A percentile compares a stretch with the other conserved stretches of the same genome.
phyloP scores from a whole-genome alignment of 495 filamentous ascomycete genomes.

The Aspergillus baeticus region DNA sequence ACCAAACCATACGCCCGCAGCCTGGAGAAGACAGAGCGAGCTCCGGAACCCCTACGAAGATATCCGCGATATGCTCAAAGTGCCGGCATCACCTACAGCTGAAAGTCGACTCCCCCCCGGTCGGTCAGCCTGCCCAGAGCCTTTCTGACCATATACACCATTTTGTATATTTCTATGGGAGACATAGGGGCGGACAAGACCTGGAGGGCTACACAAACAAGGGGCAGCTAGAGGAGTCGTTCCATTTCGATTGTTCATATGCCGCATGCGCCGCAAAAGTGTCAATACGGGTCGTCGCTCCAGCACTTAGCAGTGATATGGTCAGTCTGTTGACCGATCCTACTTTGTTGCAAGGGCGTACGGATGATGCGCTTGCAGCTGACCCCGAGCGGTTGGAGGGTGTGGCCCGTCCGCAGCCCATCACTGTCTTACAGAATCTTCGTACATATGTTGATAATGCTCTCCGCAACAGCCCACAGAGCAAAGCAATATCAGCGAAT shows the following conservation, averaged over 20 bases:
- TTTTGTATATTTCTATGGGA: constrained; percentile 40
- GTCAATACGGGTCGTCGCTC: constrained; percentile 53
- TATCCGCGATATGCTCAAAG: constrained; percentile 54
- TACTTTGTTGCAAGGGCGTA: constrained; percentile 48
- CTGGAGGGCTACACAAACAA: constrained; percentile 28
- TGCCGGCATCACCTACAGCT: constrained; percentile 58
- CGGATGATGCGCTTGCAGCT: constrained; percentile 49
- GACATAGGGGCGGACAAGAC: constrained; percentile 26
- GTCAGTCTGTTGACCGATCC: constrained; percentile 57
- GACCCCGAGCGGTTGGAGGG: constrained; percentile 62
- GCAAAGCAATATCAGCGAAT: constrained; percentile 57
- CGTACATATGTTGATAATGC: constrained; percentile 63
- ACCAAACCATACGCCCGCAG: constrained; percentile 48
- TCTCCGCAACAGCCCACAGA: constrained; percentile 41
- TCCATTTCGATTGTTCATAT: constrained; percentile 60
- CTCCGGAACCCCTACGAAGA: constrained; percentile 42
- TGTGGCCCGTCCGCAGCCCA: constrained; percentile 41
- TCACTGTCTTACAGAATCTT: constrained; percentile 55
- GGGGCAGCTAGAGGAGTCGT: constrained; percentile 39
- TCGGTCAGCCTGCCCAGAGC: constrained; percentile 16
- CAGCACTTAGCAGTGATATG: constrained; percentile 49
- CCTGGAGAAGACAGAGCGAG: constrained; percentile 33
- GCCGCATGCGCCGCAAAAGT: constrained; percentile 53
- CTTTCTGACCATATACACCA: constrained; percentile 44
- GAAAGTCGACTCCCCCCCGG: constrained; percentile 40